A percentile compares a stretch with the other conserved stretches of the same genome.
Evolutionary conservation across 1,284 basidiomycete species (phyloP).

Genomic region (Athelia psychrophila): DNA sequence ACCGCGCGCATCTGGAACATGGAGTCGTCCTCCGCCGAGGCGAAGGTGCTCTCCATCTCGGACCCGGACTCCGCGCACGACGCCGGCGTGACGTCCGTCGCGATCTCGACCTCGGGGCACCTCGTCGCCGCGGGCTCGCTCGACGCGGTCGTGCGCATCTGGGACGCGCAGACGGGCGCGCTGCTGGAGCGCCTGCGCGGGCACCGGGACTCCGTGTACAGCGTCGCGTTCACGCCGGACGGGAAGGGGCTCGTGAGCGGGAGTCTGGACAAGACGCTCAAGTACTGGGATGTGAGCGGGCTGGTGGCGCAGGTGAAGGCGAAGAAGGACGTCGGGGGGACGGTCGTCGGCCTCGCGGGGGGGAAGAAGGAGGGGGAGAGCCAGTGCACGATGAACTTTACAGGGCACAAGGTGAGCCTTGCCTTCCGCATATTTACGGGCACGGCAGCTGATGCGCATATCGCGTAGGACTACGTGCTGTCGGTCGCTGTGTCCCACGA

Average conservation of each 20-base stretch:
- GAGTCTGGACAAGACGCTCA: slow-evolving; percentile 84
- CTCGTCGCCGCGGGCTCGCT: slow-evolving; percentile 83
- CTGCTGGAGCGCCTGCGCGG: slow-evolving; percentile 77
- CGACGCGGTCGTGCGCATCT: slow-evolving; percentile 84
- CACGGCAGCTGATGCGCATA: slow-evolving; percentile 15
- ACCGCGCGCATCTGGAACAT: slow-evolving; percentile 91
- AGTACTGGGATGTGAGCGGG: slow-evolving; percentile 79
- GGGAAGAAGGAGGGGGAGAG: slow-evolving; percentile 33
- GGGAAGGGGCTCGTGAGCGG: slow-evolving; percentile 80
- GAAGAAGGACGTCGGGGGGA: slow-evolving; percentile 41
- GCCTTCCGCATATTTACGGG: neutral
- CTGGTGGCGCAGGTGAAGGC: slow-evolving; percentile 36
- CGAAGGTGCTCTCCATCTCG: slow-evolving; percentile 58
- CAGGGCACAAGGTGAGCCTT: slow-evolving; percentile 75
- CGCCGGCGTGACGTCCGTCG: slow-evolving; percentile 78
- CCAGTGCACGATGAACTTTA: slow-evolving; percentile 75
- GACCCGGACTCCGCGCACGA: slow-evolving; percentile 57
- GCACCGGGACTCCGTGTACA: slow-evolving; percentile 83
- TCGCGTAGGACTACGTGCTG: slow-evolving; percentile 68
- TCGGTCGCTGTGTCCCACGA: slow-evolving; percentile 82
- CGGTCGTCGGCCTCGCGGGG: slow-evolving; percentile 18
- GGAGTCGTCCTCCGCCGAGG: slow-evolving; percentile 27
- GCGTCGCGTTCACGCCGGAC: slow-evolving; percentile 87
- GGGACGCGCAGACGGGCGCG: slow-evolving; percentile 75
- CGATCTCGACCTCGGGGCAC: slow-evolving; percentile 79